phyloP scores from a whole-genome alignment of 495 filamentous ascomycete genomes.

The Aspergillus ellipticus region DNA sequence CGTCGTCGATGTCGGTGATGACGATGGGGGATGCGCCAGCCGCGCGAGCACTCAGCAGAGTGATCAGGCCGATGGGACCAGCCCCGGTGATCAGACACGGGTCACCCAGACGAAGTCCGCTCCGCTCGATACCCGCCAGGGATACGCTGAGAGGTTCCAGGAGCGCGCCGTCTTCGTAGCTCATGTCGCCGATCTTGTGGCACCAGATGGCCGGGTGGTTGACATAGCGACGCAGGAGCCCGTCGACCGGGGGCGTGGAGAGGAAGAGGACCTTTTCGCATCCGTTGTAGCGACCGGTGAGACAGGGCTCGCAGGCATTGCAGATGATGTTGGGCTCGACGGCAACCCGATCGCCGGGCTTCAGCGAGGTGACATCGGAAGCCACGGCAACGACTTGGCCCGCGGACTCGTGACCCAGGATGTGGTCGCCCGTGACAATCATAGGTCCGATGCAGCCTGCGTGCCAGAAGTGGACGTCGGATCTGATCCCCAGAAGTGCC shows the following conservation, averaged over 20 bases:
- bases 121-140: conserved; percentile 77
- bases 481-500: conserved; percentile 44
- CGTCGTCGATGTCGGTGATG: conserved; percentile 89
- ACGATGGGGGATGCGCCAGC: conserved; percentile 83
- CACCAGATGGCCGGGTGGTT: conserved; percentile 91
- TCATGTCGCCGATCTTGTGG: conserved; percentile 88
- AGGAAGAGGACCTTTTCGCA: conserved; percentile 82
- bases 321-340: conserved; percentile 91
- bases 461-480: conserved; percentile 96
- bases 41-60: conserved; percentile 73
- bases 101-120: conserved; percentile 74
- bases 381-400: conserved; percentile 79
- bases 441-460: conserved; percentile 90
- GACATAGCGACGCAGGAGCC: conserved; percentile 87
- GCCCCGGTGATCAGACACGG: conserved; percentile 83
- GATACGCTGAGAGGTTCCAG: conserved; percentile 84
- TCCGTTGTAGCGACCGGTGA: conserved; percentile 89
- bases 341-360: conserved; percentile 81
- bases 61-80: conserved; percentile 86
- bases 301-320: conserved; percentile 80
- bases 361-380: conserved; percentile 66
- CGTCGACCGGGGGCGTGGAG: conserved; percentile 82
- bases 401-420: conserved; percentile 90
- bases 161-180: conserved; percentile 81
- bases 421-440: conserved; percentile 81